These are phyloP conservation scores for Saxispiralis lemnorum DNA, from an alignment of 495 filamentous ascomycete genomes.

Conservation along the genomic window DNA sequence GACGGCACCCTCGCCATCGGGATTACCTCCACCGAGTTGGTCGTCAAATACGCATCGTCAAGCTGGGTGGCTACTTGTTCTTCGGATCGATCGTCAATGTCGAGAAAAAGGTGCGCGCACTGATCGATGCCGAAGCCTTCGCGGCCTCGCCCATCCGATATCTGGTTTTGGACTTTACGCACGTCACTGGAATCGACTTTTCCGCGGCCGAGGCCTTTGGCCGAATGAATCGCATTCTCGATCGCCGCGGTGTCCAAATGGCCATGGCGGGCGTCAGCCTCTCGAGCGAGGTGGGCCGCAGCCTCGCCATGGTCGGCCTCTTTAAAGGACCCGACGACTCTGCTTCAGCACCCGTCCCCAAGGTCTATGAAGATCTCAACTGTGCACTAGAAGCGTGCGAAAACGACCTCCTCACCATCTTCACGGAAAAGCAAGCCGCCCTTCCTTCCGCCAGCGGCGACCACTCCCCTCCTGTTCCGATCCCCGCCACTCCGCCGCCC, in stretches of 20 bases:
- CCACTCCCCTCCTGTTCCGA: constrained; percentile 7
- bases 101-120: constrained; percentile 61
- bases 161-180: constrained; percentile 71
- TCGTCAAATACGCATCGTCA: constrained; percentile 71
- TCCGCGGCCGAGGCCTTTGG: constrained; percentile 90
- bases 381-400: constrained; percentile 84
- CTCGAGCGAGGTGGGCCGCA: constrained; percentile 54
- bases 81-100: constrained; percentile 93
- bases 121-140: constrained; percentile 72
- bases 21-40: constrained; percentile 72
- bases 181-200: constrained; percentile 86
- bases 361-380: constrained; percentile 77
- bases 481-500: not conserved
- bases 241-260: constrained; percentile 53
- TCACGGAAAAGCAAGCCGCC: constrained; percentile 27
- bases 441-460: not conserved
- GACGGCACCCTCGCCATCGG: constrained; percentile 75
- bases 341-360: constrained; percentile 29
- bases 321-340: constrained; percentile 45
- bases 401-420: constrained; percentile 61
- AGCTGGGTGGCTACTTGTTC: constrained; percentile 80
- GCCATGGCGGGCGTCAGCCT: constrained; percentile 64
- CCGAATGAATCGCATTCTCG: constrained; percentile 67
- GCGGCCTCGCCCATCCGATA: constrained; percentile 61
- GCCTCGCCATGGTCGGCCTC: constrained; percentile 63